phyloP scores from a whole-genome alignment of 1,139 yeast species.

The Schwanniomyces etchellsii region DNA sequence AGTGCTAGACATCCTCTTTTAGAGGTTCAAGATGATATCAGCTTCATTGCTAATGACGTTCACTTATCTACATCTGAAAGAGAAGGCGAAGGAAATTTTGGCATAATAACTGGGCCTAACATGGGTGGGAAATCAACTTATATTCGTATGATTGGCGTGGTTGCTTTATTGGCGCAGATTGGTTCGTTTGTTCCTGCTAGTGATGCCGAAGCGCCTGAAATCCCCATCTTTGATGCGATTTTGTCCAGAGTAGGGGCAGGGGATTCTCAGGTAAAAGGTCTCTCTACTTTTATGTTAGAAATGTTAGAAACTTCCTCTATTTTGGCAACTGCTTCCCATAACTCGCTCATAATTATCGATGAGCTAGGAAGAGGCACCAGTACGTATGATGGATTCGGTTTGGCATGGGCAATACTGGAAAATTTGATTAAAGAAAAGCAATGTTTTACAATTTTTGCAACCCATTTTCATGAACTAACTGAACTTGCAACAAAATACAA shows the following conservation, averaged over 20 bases:
- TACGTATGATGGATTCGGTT: slow-evolving; percentile 95
- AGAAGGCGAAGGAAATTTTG: slow-evolving; percentile 42
- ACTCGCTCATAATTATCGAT: slow-evolving; percentile 86
- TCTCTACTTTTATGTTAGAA: slow-evolving; percentile 96
- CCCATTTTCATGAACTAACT: slow-evolving; percentile 95
- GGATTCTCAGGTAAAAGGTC: slow-evolving; percentile 93
- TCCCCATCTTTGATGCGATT: slow-evolving; percentile 84
- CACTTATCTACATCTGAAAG: slow-evolving; percentile 27
- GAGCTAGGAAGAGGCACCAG: slow-evolving; percentile 96
- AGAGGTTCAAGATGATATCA: slow-evolving; percentile 84
- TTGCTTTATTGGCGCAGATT: slow-evolving; percentile 83
- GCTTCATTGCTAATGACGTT: slow-evolving; percentile 85
- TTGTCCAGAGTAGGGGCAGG: slow-evolving; percentile 98
- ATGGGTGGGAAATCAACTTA: slow-evolving; percentile 99
- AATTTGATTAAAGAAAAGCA: slow-evolving; percentile 64
- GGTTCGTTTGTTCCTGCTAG: slow-evolving; percentile 81
- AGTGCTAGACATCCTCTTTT: slow-evolving; percentile 91
- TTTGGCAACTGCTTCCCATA: slow-evolving; percentile 75
- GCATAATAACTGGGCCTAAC: slow-evolving; percentile 92
- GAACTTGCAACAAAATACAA: slow-evolving; percentile 58
- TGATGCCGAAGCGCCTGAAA: slow-evolving; percentile 48
- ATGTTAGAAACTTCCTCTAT: slow-evolving; percentile 96
- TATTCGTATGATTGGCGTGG: slow-evolving; percentile 86
- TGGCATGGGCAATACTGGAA: slow-evolving; percentile 95
- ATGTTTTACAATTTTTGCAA: slow-evolving; percentile 87